Percentiles rank a stretch among this genome's conserved stretches.
phyloP scores from a whole-genome alignment of 176 grass and related monocot species.

The Chrysopogon serrulatus region DNA sequence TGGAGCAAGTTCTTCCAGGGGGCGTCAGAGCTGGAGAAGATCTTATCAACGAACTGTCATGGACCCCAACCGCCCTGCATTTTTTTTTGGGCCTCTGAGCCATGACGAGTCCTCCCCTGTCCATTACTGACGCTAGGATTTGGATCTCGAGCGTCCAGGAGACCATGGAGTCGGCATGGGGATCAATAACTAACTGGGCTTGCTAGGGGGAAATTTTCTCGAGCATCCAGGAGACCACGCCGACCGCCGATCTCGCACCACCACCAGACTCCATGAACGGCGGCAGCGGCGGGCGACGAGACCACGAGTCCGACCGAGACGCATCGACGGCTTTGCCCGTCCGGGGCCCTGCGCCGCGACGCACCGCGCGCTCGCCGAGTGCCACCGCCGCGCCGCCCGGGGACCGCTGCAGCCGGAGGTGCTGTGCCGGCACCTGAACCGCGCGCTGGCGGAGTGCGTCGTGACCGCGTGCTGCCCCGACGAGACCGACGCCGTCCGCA shows the following conservation, averaged over 20 bases:
- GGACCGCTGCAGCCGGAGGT: slow-evolving; percentile 36
- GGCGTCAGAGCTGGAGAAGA: no score
- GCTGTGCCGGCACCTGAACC: slow-evolving; percentile 78
- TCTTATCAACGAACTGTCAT: no score
- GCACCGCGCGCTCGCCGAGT: slow-evolving; percentile 55
- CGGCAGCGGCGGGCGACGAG: background rate
- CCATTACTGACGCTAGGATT: no score
- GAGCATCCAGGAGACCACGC: slow-evolving; percentile 4
- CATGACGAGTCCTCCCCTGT: no score
- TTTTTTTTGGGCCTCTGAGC: no score
- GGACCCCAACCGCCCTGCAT: no score
- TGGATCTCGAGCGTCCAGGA: no score
- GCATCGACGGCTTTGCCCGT: slow-evolving; percentile 16
- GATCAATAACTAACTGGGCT: no score
- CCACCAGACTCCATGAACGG: slow-evolving; percentile 20
- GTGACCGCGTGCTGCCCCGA: slow-evolving; percentile 53
- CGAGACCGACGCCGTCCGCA: slow-evolving; percentile 63
- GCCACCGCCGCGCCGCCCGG: slow-evolving; percentile 45
- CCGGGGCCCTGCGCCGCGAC: slow-evolving; percentile 28
- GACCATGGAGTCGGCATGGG: no score
- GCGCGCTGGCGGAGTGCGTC: slow-evolving; percentile 74
- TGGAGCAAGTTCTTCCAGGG: no score
- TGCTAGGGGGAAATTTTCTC: background rate
- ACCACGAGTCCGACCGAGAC: background rate
- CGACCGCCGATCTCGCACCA: slow-evolving; percentile 2